Conservation (phyloP, 768 basidiomycete genomes). For the Crucibulum laeve region DNA sequence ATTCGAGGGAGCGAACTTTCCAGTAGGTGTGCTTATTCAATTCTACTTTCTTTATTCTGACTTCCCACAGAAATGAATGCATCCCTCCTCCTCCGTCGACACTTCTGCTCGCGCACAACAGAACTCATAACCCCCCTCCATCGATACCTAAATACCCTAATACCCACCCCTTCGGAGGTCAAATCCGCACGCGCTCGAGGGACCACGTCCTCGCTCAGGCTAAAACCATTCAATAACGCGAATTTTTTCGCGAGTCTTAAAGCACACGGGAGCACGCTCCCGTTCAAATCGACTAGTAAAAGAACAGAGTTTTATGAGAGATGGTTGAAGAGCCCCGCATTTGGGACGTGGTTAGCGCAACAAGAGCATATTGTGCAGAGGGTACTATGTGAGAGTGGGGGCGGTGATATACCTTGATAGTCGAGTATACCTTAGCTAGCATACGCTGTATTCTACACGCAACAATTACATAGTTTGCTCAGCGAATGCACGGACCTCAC, state of each 20-base stretch:
- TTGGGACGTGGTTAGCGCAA: conserved; percentile 74
- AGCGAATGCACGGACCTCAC: too few species aligned
- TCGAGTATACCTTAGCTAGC: too few species aligned
- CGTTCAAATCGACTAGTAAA: conserved; percentile 65
- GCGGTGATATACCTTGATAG: background rate
- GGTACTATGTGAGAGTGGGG: conserved; percentile 33
- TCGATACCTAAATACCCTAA: conserved; percentile 85
- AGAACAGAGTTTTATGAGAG: conserved; percentile 73
- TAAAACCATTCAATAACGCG: conserved; percentile 66
- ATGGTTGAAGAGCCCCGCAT: conserved; percentile 73
- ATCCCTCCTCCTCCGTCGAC: conserved; percentile 65
- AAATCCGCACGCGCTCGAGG: conserved; percentile 20
- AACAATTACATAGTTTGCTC: too few species aligned
- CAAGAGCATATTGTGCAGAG: conserved; percentile 70
- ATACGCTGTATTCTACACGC: too few species aligned
- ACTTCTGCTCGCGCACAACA: conserved; percentile 83
- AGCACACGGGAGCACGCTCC: conserved; percentile 62
- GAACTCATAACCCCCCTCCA: conserved; percentile 86
- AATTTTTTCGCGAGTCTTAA: conserved; percentile 75
- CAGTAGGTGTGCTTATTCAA: conserved; percentile 40
- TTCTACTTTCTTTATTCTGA: conserved; percentile 7
- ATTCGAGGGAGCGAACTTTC: conserved; percentile 41
- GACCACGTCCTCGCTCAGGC: conserved; percentile 25
- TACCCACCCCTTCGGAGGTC: conserved; percentile 64
- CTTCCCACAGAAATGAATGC: conserved; percentile 47